These are phyloP conservation scores for Larix kaempferi DNA, from an alignment of 75 land plant genomes.

Conservation along the genomic window DNA sequence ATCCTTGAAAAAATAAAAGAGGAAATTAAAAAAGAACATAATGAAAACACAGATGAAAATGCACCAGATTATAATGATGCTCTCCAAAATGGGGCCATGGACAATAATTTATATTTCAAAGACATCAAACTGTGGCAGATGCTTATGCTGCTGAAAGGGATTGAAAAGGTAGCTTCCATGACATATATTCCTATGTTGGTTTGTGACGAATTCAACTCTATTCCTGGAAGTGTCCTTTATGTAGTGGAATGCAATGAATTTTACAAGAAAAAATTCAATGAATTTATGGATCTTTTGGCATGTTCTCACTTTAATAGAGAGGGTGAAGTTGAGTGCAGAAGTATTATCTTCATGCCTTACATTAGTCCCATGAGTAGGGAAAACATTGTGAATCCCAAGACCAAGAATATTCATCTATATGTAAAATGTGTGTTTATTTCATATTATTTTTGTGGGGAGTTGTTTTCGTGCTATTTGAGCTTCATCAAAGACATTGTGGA, in stretches of 20 bases:
- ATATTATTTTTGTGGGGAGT: slow-evolving; percentile 93
- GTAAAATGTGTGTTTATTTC: slow-evolving; percentile 97
- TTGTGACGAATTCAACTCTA: no score
- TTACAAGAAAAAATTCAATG: slow-evolving; percentile 91
- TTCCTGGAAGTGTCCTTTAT: no score
- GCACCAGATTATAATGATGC: no score
- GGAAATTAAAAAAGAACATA: no score
- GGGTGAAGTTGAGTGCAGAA: slow-evolving; percentile 98
- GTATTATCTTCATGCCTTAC: slow-evolving; percentile 82
- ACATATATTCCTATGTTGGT: no score
- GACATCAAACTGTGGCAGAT: no score
- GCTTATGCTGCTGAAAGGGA: no score
- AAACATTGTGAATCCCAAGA: slow-evolving; percentile 67
- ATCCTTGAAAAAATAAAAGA: no score
- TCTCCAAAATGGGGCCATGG: no score
- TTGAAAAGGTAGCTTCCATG: no score
- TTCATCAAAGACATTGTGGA: slow-evolving; percentile 97
- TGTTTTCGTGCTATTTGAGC: slow-evolving; percentile 94
- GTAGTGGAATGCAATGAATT: slow-evolving; percentile 68
- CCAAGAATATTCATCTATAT: slow-evolving; percentile 89
- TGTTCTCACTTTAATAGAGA: slow-evolving; percentile 95
- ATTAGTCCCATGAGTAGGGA: slow-evolving; percentile 65
- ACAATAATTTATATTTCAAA: no score
- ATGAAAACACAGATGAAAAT: no score
- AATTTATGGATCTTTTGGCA: slow-evolving; percentile 88